phyloP scores from a whole-genome alignment of 208 protist genomes.

The Wallacemonas collosoma region DNA sequence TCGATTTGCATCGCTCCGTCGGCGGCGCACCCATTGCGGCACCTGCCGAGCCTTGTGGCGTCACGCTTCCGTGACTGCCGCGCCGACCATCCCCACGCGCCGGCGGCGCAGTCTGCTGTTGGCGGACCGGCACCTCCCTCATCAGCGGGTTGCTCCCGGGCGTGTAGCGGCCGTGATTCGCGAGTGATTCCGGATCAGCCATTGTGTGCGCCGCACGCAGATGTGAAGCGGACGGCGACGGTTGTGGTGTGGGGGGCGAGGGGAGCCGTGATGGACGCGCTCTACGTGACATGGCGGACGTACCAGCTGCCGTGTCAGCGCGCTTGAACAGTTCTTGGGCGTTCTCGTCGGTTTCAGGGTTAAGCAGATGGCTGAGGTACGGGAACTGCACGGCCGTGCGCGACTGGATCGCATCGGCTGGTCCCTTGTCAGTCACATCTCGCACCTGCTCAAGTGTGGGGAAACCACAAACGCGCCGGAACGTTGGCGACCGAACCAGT shows the following conservation, averaged over 20 bases:
- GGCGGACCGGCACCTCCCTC: constrained; percentile 40
- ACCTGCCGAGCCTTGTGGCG: no score
- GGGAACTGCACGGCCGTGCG: constrained; percentile 78
- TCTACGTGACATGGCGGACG: neutral
- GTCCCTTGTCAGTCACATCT: neutral
- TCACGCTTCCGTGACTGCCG: no score
- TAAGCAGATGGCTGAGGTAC: constrained; percentile 75
- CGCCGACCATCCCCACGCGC: neutral
- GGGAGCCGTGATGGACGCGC: constrained; percentile 4
- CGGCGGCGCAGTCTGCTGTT: neutral
- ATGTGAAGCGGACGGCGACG: neutral
- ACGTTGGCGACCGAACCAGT: constrained; percentile 50
- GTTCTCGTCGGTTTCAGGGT: constrained; percentile 63
- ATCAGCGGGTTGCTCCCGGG: constrained; percentile 68
- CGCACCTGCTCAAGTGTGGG: constrained; percentile 21
- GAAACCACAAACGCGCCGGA: constrained; percentile 62
- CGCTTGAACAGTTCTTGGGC: constrained; percentile 46
- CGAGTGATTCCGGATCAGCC: constrained; percentile 1
- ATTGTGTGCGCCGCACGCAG: neutral
- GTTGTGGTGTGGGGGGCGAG: neutral
- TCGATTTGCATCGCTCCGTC: neutral
- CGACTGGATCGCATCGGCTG: constrained; percentile 54
- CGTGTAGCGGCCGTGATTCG: constrained; percentile 25
- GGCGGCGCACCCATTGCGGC: neutral
- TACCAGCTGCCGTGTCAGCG: constrained; percentile 8